Percentiles rank a stretch among this genome's conserved stretches.
Evolutionary conservation across 164 flowering plant species (phyloP).

Genomic region (Pachysandra terminalis): DNA sequence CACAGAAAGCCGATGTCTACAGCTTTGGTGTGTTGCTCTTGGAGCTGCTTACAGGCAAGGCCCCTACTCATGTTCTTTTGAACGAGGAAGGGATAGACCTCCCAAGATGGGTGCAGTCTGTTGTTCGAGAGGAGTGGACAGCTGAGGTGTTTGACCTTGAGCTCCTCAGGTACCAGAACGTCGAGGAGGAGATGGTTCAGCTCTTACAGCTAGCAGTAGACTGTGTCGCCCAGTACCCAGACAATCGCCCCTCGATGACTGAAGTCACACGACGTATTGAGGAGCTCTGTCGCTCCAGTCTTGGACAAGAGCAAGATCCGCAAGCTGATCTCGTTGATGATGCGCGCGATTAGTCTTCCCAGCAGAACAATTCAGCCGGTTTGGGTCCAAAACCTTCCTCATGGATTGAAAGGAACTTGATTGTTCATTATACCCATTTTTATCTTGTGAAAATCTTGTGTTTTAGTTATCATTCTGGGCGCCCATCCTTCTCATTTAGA

Average conservation of each 20-base stretch:
- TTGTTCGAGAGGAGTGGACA: constrained; percentile 82
- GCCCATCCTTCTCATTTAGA: not conserved
- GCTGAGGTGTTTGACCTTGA: constrained; percentile 85
- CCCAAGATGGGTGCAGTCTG: constrained; percentile 91
- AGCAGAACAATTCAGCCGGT: not conserved
- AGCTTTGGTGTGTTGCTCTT: constrained; percentile 85
- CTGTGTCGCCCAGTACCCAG: constrained; percentile 56
- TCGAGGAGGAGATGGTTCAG: constrained; percentile 86
- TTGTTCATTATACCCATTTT: not conserved
- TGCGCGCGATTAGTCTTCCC: not conserved
- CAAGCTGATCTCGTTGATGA: constrained; percentile 5
- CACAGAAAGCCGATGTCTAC: constrained; percentile 87
- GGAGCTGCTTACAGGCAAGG: constrained; percentile 83
- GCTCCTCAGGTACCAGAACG: constrained; percentile 61
- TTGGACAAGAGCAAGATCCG: constrained; percentile 4
- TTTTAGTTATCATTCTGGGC: not conserved
- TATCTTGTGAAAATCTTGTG: not conserved
- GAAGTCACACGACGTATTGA: constrained; percentile 38
- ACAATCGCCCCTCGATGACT: constrained; percentile 45
- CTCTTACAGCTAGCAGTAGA: constrained; percentile 80
- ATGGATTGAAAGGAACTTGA: not conserved
- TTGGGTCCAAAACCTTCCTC: not conserved
- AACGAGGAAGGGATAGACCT: constrained; percentile 81
- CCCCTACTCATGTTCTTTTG: constrained; percentile 66
- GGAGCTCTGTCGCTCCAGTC: constrained; percentile 30